A percentile compares a stretch with the other conserved stretches of the same genome.
These are phyloP conservation scores for Pythium sukuiense DNA, from an alignment of 352 stramenopile genomes.

Conservation along the genomic window DNA sequence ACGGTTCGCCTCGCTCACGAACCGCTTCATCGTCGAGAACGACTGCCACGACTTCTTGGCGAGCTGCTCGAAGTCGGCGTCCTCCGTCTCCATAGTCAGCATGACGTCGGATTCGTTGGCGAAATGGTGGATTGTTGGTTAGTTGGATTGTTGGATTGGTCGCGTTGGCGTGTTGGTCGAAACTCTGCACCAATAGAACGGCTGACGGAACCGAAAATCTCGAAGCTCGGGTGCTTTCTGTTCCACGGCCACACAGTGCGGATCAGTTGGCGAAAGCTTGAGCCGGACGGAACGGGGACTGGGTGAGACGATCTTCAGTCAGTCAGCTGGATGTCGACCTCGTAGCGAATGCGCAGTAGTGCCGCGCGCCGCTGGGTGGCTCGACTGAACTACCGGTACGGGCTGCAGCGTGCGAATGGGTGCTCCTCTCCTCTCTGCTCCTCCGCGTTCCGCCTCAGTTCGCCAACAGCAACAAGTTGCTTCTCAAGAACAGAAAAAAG, in stretches of 20 bases:
- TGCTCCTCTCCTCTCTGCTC: background rate
- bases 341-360: background rate
- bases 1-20: constrained; percentile 75
- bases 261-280: background rate
- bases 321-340: background rate
- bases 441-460: background rate
- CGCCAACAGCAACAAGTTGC: constrained; percentile 9
- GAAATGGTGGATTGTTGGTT: background rate
- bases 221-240: background rate
- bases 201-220: background rate
- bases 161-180: background rate
- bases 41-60: constrained; percentile 87
- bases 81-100: constrained; percentile 28
- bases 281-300: background rate
- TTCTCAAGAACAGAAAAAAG: constrained; percentile 26
- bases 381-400: background rate
- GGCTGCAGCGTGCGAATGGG: background rate
- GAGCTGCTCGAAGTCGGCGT: constrained; percentile 58
- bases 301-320: background rate
- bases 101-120: constrained; percentile 3
- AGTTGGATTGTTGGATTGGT: background rate
- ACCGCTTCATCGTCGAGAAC: constrained; percentile 86
- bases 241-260: background rate
- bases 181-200: background rate
- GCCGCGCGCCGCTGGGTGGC: background rate